Evolutionary conservation across 306 rosid species (phyloP).

Genomic region (cucumber (Cucumis sativus)): DNA sequence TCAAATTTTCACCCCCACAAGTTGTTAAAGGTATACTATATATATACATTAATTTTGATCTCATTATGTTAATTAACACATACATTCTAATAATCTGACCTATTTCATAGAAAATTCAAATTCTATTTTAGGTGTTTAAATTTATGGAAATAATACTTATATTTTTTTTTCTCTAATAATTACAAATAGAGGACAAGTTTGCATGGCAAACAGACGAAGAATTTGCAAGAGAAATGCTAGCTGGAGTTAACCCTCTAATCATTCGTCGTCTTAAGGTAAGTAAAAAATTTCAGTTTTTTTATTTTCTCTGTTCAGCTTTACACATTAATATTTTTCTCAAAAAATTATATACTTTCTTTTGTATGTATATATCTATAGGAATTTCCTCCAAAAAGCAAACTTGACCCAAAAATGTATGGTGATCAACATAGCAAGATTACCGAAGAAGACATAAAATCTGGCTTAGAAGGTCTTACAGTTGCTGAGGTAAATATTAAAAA

Average conservation of each 20-base stretch:
- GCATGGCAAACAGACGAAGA: conserved; percentile 55
- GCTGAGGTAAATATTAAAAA: conserved; percentile 29
- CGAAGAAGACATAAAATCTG: conserved; percentile 31
- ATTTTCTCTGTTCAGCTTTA: too few relatives aligned
- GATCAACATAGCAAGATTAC: conserved; percentile 51
- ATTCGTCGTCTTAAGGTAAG: conserved; percentile 51
- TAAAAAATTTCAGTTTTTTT: too few relatives aligned
- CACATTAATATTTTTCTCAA: not conserved
- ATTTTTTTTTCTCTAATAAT: not conserved
- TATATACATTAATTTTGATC: conserved; percentile 10
- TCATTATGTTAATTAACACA: too few relatives aligned
- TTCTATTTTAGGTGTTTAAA: too few relatives aligned
- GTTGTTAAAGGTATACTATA: conserved; percentile 50
- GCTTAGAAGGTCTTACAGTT: conserved; percentile 39
- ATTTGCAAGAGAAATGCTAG: conserved; percentile 83
- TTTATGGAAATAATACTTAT: not conserved
- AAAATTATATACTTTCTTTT: too few relatives aligned
- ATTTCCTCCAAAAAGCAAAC: conserved; percentile 65
- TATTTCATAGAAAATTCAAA: too few relatives aligned
- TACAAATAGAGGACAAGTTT: conserved; percentile 35
- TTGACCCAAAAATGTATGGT: conserved; percentile 35
- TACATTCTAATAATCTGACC: too few relatives aligned
- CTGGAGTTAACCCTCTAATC: conserved; percentile 64
- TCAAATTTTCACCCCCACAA: conserved; percentile 60
- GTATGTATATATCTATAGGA: conserved; percentile 29